Conservation (phyloP, 345 rosid genomes). For the Euphorbia tirucalli region DNA sequence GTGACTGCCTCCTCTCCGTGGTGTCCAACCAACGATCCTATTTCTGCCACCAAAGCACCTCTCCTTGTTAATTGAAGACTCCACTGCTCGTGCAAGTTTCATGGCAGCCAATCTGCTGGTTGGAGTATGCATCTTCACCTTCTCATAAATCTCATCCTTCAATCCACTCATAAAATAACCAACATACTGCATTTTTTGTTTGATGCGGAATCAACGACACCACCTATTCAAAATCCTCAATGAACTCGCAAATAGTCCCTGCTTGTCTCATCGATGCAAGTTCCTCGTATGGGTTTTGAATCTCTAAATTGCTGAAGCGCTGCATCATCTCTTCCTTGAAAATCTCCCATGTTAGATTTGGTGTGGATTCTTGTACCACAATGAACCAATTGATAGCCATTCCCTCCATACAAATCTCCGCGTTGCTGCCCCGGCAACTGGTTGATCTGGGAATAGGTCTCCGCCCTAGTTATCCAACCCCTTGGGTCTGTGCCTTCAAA, state of each 20-base stretch:
- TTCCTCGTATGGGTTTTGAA: not conserved
- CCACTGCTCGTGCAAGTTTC: not conserved
- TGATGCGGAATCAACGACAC: not conserved
- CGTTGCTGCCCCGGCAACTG: not conserved
- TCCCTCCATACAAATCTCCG: not conserved
- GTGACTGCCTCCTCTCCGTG: not conserved
- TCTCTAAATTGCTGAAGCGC: not conserved
- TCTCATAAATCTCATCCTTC: not conserved
- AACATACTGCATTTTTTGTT: not conserved
- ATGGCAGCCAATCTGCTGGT: not conserved
- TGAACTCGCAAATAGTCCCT: not conserved
- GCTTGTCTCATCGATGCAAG: not conserved
- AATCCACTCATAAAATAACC: not conserved
- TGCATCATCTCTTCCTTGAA: not conserved
- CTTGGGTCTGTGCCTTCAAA: not conserved
- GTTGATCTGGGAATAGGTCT: not conserved
- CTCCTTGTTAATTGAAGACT: not conserved
- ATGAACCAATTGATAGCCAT: not conserved
- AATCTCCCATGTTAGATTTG: not conserved
- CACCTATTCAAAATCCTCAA: not conserved
- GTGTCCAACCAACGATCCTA: too few species aligned
- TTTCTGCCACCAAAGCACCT: not conserved
- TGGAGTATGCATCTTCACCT: not conserved
- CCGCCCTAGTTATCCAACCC: not conserved
- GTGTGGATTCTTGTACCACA: not conserved